phyloP scores from a whole-genome alignment of 805 yeast species.

The Candida sphagnicola region DNA sequence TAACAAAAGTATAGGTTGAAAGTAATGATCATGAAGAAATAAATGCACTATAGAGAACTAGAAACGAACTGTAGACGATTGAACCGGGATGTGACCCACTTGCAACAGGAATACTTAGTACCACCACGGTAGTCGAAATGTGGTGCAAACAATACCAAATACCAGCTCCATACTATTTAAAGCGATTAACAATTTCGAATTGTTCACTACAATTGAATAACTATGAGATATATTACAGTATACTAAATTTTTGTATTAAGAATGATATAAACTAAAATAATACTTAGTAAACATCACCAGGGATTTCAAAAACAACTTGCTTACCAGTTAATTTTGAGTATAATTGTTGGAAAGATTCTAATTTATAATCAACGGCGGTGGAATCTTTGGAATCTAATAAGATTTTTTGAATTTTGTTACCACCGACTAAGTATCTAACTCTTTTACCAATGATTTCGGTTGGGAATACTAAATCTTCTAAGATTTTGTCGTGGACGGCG shows the following conservation, averaged over 20 bases:
- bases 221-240: conserved; percentile 5
- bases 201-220: conserved; percentile 3
- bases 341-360: conserved; percentile 98
- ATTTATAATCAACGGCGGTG: conserved; percentile 94
- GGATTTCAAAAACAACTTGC: conserved; percentile 97
- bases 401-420: conserved; percentile 97
- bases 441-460: conserved; percentile 99
- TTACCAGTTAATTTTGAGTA: conserved; percentile 99
- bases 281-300: conserved; percentile 42
- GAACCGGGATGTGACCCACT: neutral
- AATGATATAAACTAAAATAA: conserved; percentile 6
- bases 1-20: conserved; percentile 32
- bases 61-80: neutral
- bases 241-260: neutral
- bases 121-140: no score
- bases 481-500: conserved; percentile 97
- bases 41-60: neutral
- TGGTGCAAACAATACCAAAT: no score
- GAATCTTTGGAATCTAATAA: conserved; percentile 97
- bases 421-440: conserved; percentile 98
- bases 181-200: no score
- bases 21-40: neutral
- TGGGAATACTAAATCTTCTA: conserved; percentile 99
- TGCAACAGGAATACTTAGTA: neutral
- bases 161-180: no score